These are phyloP conservation scores for Barnettozyma botsteinii DNA, from an alignment of 805 yeast species.

Conservation along the genomic window DNA sequence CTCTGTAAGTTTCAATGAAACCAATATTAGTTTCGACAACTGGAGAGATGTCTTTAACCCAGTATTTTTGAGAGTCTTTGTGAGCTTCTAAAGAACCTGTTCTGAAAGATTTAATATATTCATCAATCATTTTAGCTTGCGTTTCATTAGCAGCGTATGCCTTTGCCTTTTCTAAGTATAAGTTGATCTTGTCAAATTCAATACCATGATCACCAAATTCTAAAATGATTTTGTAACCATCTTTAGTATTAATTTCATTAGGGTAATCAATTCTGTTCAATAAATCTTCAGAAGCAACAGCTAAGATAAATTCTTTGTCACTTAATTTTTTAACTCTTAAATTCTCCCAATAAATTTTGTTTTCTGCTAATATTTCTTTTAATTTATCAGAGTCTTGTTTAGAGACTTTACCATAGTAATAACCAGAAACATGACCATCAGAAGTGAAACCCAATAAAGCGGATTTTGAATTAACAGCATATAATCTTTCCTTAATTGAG, in stretches of 20 bases:
- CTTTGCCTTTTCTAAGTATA: slow-evolving; percentile 50
- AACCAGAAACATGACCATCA: slow-evolving; percentile 68
- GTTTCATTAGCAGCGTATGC: slow-evolving; percentile 66
- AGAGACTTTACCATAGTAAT: slow-evolving; percentile 55
- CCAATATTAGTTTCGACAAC: slow-evolving; percentile 77
- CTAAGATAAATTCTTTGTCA: slow-evolving; percentile 46
- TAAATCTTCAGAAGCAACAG: slow-evolving; percentile 61
- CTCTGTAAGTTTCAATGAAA: slow-evolving; percentile 88
- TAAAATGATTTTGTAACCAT: slow-evolving; percentile 42
- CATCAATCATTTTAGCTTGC: slow-evolving; percentile 58
- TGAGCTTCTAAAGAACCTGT: slow-evolving; percentile 85
- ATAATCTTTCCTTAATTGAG: slow-evolving; percentile 44
- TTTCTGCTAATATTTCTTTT: slow-evolving; percentile 57
- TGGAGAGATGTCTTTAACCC: slow-evolving; percentile 88
- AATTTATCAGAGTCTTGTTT: slow-evolving; percentile 60
- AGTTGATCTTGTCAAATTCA: slow-evolving; percentile 58
- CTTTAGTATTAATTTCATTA: slow-evolving; percentile 30
- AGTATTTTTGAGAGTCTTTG: slow-evolving; percentile 72
- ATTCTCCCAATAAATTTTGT: slow-evolving; percentile 71
- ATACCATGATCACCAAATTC: slow-evolving; percentile 72
- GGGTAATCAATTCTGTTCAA: slow-evolving; percentile 53
- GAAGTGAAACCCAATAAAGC: slow-evolving; percentile 73
- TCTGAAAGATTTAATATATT: slow-evolving; percentile 62
- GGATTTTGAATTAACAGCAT: slow-evolving; percentile 39
- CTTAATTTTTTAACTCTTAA: slow-evolving; percentile 60